These are phyloP conservation scores for Microsporum audouinii DNA, from an alignment of 2,329 filamentous ascomycete species.

Conservation along the genomic window DNA sequence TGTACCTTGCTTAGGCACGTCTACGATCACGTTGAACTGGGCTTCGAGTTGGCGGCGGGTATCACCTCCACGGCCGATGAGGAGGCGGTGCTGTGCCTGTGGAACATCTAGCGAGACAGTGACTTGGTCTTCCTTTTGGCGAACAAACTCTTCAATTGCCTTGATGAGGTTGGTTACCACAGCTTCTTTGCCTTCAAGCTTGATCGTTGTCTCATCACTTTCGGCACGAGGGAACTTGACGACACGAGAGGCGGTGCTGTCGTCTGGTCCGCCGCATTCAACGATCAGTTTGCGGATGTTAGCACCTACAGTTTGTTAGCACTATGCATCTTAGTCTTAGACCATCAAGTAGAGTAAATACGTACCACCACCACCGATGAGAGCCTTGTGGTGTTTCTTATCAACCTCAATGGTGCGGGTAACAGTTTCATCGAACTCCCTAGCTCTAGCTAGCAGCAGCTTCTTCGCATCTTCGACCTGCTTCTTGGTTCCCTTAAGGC, in stretches of 20 bases:
- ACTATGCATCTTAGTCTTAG: constrained; percentile 1
- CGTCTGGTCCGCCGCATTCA: constrained; percentile 78
- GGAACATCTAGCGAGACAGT: constrained; percentile 71
- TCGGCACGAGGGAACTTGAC: constrained; percentile 92
- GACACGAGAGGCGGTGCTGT: constrained; percentile 72
- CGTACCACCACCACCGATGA: constrained; percentile 84
- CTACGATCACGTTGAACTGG: constrained; percentile 74
- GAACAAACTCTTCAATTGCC: constrained; percentile 68
- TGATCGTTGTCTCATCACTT: constrained; percentile 69
- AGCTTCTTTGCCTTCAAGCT: constrained; percentile 70
- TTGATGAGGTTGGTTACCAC: constrained; percentile 82
- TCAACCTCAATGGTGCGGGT: constrained; percentile 79
- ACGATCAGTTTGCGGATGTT: constrained; percentile 79
- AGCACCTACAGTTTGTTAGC: constrained; percentile 50
- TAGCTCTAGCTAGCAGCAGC: constrained; percentile 72
- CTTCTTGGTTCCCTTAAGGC: constrained; percentile 81
- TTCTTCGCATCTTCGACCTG: constrained; percentile 89
- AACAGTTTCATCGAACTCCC: constrained; percentile 81
- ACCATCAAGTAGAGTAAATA: constrained; percentile 15
- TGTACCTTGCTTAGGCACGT: constrained; percentile 82
- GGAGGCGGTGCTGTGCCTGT: constrained; percentile 73
- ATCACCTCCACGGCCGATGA: constrained; percentile 88
- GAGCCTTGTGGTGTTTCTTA: constrained; percentile 77
- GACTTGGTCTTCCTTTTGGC: constrained; percentile 72
- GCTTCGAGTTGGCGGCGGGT: constrained; percentile 73